Evolutionary conservation across 2,329 filamentous ascomycete genomes (phyloP), one percentile per base, ranked within the genome.

Genomic region (Cadophora sp.): DNA sequence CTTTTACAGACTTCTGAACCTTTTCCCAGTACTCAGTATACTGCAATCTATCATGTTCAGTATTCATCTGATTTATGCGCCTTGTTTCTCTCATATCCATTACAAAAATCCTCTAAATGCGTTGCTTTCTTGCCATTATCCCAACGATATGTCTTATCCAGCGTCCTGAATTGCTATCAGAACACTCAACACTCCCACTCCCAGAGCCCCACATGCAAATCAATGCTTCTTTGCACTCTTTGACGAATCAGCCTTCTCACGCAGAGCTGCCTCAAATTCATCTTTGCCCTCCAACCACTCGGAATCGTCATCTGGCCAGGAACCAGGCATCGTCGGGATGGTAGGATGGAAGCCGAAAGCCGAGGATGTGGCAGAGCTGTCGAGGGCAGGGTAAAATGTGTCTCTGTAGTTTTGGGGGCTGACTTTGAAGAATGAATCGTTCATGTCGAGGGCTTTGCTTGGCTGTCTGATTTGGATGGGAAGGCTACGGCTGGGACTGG

Each of bases 331-430:
- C 3, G 22, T 41, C 24, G 56, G 48, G 16, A 62, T n/a, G 9
- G 62, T 61, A 3, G 67, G 59, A 4, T 47, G n/a, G 36, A 67
- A 66, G 1, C 55, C 65, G 41, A 67, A 67, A n/a, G 65, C 62
- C 7, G 55, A 55, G 4, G 47, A 48, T 18, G 67, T 65, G 11
- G 62, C 67, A 8, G 62, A 67, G 36, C 59, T 67, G 16, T 63
- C 59, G 11, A 69, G 62, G 39, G 18, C 43, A 47, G 64, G 67
- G 22, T 66, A 68, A 0, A 36, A 48, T 11, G 39, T 59, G 22
- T 59, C 41, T 43, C 39, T 27, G 13, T 20, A 22, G n/a, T 47
- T 41, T 58, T 58, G 55, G 2, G n/a, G 14, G 11, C 14, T 20
- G 11, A 43, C 55, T 24, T 58, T 16, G 18, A 60, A 47, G 58